Evolutionary conservation across 805 yeast species (phyloP), one percentile per base, ranked within the genome.

Genomic region (Zygosaccharomyces rouxii): DNA sequence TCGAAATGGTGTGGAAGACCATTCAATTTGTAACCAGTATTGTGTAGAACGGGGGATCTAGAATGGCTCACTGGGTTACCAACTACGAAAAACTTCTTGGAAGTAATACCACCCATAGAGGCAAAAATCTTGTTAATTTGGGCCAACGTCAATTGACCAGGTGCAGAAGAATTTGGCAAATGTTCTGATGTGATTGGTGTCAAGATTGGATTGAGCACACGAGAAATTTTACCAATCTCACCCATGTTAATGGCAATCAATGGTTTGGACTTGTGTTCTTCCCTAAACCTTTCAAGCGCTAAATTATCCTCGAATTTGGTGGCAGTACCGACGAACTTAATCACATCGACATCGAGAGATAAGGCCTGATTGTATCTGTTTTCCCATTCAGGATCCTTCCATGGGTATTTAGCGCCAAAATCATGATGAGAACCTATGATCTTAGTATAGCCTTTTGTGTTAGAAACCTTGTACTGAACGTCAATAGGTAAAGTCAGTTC

Each of bases 61-160:
- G 98, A 89, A 66, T 90, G 97, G 7, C 78, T 67, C 48, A 90
- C 76, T 44, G 98, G 97, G 10, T 74, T 70, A 5, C 98, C 98
- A 52, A 83, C 84, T 51, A 90, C 81, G 67, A 77, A 86, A 58
- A 82, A 86, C 50, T 79, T 72, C 68, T 80, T 77, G 16, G 77
- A 47, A 6, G 68, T 53, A 46, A 81, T 72, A n/a, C 81, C 81
- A 37, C 96, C 96, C 54, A 87, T 71, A 31, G 75, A 69, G 13
- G 77, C 59, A 45, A 74, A 75, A 3, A 81, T 71, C 48, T 73
- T 63, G 67, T 89, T 81, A 54, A 88, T 80, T 62, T 86, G 79
- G 42, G 71, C 68, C 29, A 89, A 71, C 1, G 88, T 75, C 44
- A 89, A 72, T 63, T 84, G 89, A 13, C 95, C 95, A 3, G 89